Evolutionary conservation across 768 basidiomycete genomes (phyloP).

Genomic region (Baorangia bicolor): DNA sequence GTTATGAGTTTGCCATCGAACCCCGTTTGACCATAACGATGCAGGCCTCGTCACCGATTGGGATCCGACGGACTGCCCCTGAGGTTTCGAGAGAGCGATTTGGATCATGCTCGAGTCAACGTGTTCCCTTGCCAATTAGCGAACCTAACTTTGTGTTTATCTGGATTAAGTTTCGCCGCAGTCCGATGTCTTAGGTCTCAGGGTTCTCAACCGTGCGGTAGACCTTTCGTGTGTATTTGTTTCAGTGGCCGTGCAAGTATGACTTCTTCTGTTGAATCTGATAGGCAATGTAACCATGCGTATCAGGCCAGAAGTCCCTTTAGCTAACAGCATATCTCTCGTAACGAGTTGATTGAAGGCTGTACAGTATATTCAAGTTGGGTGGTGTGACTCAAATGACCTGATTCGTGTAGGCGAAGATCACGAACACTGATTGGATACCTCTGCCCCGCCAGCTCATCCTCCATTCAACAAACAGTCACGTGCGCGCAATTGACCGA

Average conservation of each 20-base stretch:
- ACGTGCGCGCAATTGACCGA: constrained; percentile 11
- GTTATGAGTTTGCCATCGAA: constrained; percentile 3
- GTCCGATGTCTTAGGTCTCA: background rate
- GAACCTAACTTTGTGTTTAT: constrained; percentile 22
- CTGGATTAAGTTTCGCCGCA: background rate
- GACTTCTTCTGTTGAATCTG: background rate
- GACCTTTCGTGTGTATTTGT: background rate
- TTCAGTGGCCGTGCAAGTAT: background rate
- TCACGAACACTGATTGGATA: constrained; percentile 19
- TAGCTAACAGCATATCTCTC: background rate
- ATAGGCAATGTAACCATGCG: background rate
- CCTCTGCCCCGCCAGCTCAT: background rate
- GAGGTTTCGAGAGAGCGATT: constrained; percentile 1
- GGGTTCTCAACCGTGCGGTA: background rate
- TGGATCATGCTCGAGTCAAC: background rate
- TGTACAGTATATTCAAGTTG: no score
- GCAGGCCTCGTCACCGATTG: constrained; percentile 3
- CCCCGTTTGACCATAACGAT: constrained; percentile 1
- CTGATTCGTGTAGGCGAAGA: constrained; percentile 21
- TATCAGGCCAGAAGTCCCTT: background rate
- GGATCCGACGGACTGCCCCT: constrained; percentile 11
- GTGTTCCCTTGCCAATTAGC: constrained; percentile 2
- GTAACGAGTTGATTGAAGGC: background rate
- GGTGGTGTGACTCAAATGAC: constrained; percentile 10
- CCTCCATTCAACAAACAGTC: background rate